Evolutionary conservation across 2,329 filamentous ascomycete genomes (phyloP).

Genomic region (Fusarium mangiferae): DNA sequence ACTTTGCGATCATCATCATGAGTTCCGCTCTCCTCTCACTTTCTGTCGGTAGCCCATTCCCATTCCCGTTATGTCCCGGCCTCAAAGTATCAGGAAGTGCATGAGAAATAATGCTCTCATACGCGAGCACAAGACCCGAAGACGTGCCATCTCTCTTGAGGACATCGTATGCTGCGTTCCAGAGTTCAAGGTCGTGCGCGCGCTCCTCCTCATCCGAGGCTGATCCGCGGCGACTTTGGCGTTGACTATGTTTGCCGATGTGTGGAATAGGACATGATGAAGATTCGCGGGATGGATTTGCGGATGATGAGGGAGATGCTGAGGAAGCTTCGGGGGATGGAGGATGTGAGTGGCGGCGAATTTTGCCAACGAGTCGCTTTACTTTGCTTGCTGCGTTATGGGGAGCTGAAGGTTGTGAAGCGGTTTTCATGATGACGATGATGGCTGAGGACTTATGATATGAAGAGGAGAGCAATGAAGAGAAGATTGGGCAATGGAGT

Average conservation of each 20-base stretch:
- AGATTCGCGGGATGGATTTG: constrained; percentile 22
- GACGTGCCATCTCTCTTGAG: constrained; percentile 46
- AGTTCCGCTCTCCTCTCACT: constrained; percentile 44
- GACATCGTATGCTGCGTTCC: constrained; percentile 50
- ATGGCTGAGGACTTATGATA: not conserved
- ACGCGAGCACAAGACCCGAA: constrained; percentile 48
- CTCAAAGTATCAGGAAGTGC: constrained; percentile 49
- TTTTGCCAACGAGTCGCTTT: constrained; percentile 38
- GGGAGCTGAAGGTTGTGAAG: constrained; percentile 19
- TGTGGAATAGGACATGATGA: constrained; percentile 25
- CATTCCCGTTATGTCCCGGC: constrained; percentile 42
- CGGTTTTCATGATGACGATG: constrained; percentile 25
- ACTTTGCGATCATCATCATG: constrained; percentile 45
- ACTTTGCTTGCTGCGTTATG: constrained; percentile 30
- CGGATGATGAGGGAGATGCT: constrained; percentile 23
- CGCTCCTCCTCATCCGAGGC: constrained; percentile 26
- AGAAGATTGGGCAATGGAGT: not conserved
- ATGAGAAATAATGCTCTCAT: constrained; percentile 51
- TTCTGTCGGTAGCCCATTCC: constrained; percentile 35
- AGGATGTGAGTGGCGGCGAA: constrained; percentile 34
- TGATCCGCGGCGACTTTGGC: constrained; percentile 17
- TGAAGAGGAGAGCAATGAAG: not conserved
- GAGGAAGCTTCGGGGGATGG: constrained; percentile 12
- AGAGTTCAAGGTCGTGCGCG: constrained; percentile 45
- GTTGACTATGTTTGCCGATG: constrained; percentile 24